Base-by-base conservation (phyloP, 1,284 basidiomycete species). In the Butyriboletus appendiculatus region DNA sequence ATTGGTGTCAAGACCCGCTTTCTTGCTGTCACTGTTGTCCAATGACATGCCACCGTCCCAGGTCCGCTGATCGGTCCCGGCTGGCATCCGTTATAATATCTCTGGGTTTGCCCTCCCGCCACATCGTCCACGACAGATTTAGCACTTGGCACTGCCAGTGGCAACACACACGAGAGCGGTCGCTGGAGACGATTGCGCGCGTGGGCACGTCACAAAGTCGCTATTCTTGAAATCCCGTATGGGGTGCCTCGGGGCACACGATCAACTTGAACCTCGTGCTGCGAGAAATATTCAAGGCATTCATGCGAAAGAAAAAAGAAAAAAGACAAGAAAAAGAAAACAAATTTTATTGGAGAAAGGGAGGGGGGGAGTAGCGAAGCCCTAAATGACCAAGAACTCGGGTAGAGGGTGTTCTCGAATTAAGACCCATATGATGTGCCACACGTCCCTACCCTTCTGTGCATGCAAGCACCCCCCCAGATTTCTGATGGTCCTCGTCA, bases 401-500 rank as follows among this genome's bases (percentile, higher is more conserved):
- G 62, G 62, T 26, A 58, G 34, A 60, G 52, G 57, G 63, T 8
- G 16, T 48, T 40, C 49, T 47, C 43, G 30, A 45, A 48, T 33
- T n/a, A 10, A 45, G 20, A 50, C 46, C 16, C 41, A 22, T n/a
- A 42, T 14, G 30, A 42, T 24, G 9, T 10, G 33, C n/a, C 50
- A 43, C 56, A 42, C 32, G 32, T 42, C 20, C 37, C 14, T 38
- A 30, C 34, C 8, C 26, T 20, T 26, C 12, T 24, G 14, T 18
- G 44, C 18, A n/a, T 46, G n/a, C 35, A 16, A 38, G 38, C 15
- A 50, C 50, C 40, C 22, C 22, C 38, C 60, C 42, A 51, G 38
- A 65, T 61, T 39, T 45, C 8, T 32, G 38, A 50, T 41, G 16
- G 5, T 18, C 32, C 11, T 42, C n/a, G 16, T 57, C 37, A 32